Evolutionary conservation across 345 rosid species (phyloP).

Genomic region (Rhodomyrtus tomentosa): DNA sequence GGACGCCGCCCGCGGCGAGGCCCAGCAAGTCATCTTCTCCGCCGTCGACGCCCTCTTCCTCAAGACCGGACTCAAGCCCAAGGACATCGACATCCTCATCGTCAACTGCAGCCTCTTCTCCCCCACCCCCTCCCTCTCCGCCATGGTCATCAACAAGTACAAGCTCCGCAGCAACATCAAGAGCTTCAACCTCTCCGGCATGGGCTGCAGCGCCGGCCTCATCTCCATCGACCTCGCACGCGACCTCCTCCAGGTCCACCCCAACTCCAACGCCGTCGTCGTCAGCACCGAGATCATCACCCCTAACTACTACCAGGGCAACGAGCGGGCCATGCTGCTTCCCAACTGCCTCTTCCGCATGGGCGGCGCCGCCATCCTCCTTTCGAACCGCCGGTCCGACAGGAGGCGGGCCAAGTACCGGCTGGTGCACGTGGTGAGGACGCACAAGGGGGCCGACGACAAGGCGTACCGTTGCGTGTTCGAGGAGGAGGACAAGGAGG

Average conservation of each 20-base stretch:
- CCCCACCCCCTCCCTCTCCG: conserved; percentile 63
- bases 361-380: conserved; percentile 61
- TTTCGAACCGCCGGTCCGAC: conserved; percentile 52
- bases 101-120: conserved; percentile 74
- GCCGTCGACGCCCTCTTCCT: conserved; percentile 54
- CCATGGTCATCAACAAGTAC: conserved; percentile 73
- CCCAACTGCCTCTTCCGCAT: conserved; percentile 80
- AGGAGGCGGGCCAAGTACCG: conserved; percentile 54
- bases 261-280: conserved; percentile 52
- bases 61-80: conserved; percentile 55
- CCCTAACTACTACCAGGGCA: conserved; percentile 58
- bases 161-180: conserved; percentile 68
- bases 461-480: conserved; percentile 54
- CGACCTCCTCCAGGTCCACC: conserved; percentile 60
- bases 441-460: conserved; percentile 71
- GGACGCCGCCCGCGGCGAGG: conserved; percentile 53
- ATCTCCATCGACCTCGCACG: conserved; percentile 64
- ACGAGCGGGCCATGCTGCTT: conserved; percentile 67
- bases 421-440: conserved; percentile 63
- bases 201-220: conserved; percentile 80
- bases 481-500: conserved; percentile 62
- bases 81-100: conserved; percentile 52
- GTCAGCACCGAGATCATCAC: conserved; percentile 73
- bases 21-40: conserved; percentile 59
- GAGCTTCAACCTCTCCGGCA: conserved; percentile 72